Evolutionary conservation across 2,329 filamentous ascomycete species (phyloP).

Genomic region (Pseudocercospora vitis): DNA sequence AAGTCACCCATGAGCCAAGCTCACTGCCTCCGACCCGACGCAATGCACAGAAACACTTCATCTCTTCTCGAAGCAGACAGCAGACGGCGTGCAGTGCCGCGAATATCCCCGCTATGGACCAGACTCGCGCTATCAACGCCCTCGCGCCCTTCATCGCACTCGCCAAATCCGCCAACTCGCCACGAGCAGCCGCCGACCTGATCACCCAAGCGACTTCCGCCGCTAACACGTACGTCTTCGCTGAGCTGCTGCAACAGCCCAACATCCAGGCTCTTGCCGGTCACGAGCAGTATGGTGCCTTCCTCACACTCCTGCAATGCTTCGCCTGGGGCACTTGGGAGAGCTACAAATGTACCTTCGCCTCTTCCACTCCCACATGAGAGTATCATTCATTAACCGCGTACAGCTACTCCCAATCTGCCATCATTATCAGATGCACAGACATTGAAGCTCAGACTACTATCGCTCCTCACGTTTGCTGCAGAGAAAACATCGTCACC

Average conservation of each 20-base stretch:
- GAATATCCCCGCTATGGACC: slow-evolving; percentile 60
- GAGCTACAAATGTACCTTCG: slow-evolving; percentile 63
- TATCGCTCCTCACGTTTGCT: slow-evolving; percentile 81
- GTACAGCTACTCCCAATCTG: slow-evolving; percentile 53
- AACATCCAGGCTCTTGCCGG: slow-evolving; percentile 71
- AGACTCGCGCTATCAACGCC: slow-evolving; percentile 61
- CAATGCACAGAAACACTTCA: too few relatives aligned
- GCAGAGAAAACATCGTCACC: slow-evolving; percentile 47
- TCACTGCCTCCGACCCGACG: neutral
- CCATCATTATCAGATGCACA: slow-evolving; percentile 73
- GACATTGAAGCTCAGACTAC: slow-evolving; percentile 80
- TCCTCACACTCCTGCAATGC: slow-evolving; percentile 75
- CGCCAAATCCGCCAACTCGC: slow-evolving; percentile 79
- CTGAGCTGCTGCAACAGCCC: slow-evolving; percentile 81
- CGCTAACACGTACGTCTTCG: slow-evolving; percentile 87
- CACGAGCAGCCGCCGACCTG: slow-evolving; percentile 80
- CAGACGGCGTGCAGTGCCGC: too few relatives aligned
- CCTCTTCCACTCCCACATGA: neutral
- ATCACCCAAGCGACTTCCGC: slow-evolving; percentile 86
- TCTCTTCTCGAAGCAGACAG: too few relatives aligned
- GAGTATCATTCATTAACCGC: slow-evolving; percentile 16
- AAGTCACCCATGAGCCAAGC: neutral
- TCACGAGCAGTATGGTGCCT: slow-evolving; percentile 60
- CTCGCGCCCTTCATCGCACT: slow-evolving; percentile 85
- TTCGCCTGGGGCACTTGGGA: slow-evolving; percentile 91